A percentile compares a stretch with the other conserved stretches of the same genome.
Conservation (phyloP, 306 rosid genomes). For the Lithocarpus polystachyus region DNA sequence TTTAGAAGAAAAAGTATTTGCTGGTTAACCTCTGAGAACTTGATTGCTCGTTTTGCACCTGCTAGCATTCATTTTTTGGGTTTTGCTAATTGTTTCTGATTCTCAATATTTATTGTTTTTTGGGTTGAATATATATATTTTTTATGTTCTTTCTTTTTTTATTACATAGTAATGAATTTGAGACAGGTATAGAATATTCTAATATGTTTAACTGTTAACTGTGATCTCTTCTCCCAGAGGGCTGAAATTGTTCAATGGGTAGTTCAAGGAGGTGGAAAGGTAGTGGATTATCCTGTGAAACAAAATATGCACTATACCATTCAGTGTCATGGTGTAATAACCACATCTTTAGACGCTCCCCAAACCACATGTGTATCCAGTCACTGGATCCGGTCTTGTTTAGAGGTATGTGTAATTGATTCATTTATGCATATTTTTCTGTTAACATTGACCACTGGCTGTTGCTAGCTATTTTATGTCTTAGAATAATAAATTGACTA, state of each 20-base stretch:
- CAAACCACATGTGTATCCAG: constrained; percentile 58
- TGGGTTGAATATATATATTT: background rate
- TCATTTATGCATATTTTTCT: constrained; percentile 18
- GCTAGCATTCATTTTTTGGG: background rate
- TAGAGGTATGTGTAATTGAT: constrained; percentile 57
- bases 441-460: constrained; percentile 18
- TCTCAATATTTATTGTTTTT: background rate
- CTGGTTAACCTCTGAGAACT: background rate
- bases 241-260: constrained; percentile 85
- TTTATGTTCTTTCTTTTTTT: background rate
- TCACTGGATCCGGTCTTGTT: constrained; percentile 91
- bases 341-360: constrained; percentile 26
- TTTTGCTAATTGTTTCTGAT: background rate
- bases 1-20: background rate
- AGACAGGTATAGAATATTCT: background rate
- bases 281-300: constrained; percentile 44
- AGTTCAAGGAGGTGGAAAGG: constrained; percentile 77
- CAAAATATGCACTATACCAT: constrained; percentile 56
- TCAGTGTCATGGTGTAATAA: constrained; percentile 73
- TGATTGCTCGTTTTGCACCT: constrained; percentile 1
- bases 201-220: constrained; percentile 17
- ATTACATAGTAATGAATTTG: constrained; percentile 13
- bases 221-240: constrained; percentile 52
- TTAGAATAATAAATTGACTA: constrained; percentile 9
- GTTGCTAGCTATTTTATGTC: constrained; percentile 1